phyloP scores from a whole-genome alignment of 192 early-diverging fungal genomes.

The Lobosporangium transversale region DNA sequence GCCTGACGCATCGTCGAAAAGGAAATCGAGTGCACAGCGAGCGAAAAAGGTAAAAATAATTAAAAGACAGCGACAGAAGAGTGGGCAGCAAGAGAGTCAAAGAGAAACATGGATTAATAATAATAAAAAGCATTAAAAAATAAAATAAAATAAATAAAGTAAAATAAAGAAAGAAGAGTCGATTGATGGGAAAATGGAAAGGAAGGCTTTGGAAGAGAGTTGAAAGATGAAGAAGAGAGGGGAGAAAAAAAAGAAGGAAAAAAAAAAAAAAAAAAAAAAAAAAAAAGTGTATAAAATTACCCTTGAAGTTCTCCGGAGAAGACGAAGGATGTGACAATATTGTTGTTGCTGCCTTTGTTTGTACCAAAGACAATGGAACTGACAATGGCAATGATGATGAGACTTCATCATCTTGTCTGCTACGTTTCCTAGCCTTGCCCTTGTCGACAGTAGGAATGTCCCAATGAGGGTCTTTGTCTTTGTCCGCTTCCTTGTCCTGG shows the following conservation, averaged over 20 bases:
- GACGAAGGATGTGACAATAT: neutral
- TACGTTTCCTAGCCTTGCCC: neutral
- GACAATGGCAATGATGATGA: neutral
- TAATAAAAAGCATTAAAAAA: neutral
- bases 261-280: conserved; percentile 4
- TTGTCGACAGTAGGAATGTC: too few species aligned
- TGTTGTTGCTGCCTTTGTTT: too few species aligned
- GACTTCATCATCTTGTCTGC: conserved; percentile 5
- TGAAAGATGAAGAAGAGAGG: neutral
- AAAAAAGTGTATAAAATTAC: too few species aligned
- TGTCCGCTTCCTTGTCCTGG: conserved; percentile 13
- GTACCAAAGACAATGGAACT: neutral
- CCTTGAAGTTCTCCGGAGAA: conserved; percentile 9
- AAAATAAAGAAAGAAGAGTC: conserved; percentile 1
- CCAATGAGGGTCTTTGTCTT: neutral
- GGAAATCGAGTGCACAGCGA: neutral
- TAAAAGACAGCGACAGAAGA: neutral
- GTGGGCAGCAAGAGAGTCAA: neutral
- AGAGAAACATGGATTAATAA: neutral
- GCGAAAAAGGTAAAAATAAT: neutral
- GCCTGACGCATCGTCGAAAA: neutral
- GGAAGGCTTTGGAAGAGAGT: neutral
- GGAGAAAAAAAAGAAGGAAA: neutral
- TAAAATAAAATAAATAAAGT: neutral
- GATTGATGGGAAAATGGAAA: neutral